Evolutionary conservation across 2,329 filamentous ascomycete genomes (phyloP).

Genomic region (Botrytis elliptica): DNA sequence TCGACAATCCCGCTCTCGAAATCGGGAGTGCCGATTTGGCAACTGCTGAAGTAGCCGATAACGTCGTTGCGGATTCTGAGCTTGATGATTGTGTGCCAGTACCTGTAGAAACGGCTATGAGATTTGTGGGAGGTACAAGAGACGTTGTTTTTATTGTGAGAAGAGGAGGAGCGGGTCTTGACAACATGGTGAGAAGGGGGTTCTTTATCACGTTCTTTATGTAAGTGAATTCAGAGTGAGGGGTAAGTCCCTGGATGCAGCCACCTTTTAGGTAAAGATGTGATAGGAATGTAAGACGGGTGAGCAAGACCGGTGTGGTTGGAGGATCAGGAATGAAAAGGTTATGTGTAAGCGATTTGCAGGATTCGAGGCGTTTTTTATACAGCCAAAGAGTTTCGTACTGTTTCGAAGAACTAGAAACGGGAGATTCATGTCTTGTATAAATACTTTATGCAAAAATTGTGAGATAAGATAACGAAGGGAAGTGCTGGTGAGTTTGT

Average conservation of each 20-base stretch:
- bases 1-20: constrained; percentile 15
- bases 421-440: not conserved
- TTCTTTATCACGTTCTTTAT: constrained; percentile 17
- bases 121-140: constrained; percentile 4
- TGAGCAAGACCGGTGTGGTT: not conserved
- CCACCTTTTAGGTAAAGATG: not conserved
- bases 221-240: constrained; percentile 9
- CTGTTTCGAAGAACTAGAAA: not conserved
- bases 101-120: constrained; percentile 9
- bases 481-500: constrained; percentile 8
- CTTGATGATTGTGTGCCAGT: constrained; percentile 1
- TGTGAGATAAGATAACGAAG: constrained; percentile 21
- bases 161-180: not conserved
- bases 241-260: constrained; percentile 13
- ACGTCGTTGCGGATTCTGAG: constrained; percentile 16
- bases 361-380: constrained; percentile 15
- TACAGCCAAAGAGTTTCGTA: not conserved
- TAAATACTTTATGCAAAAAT: constrained; percentile 4
- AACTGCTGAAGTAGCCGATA: constrained; percentile 16
- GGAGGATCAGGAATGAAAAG: constrained; percentile 7
- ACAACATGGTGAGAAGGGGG: not conserved
- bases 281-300: constrained; percentile 18
- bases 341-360: constrained; percentile 21
- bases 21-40: constrained; percentile 21
- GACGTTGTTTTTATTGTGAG: constrained; percentile 6